Base-by-base conservation (phyloP, 495 filamentous ascomycete genomes). In the Aspergillus homomorphus region DNA sequence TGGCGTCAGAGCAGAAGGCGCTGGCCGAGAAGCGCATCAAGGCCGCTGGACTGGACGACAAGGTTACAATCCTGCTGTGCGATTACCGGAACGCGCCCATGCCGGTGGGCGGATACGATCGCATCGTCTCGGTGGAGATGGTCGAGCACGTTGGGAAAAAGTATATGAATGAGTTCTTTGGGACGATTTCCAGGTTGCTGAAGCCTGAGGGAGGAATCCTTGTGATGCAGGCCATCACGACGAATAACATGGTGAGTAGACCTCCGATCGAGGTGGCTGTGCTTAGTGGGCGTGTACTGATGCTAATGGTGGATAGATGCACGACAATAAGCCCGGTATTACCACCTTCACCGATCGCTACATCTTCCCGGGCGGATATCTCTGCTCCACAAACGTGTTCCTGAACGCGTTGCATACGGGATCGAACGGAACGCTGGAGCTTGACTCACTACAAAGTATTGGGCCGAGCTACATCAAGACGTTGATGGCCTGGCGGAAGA, bases 141-240 rank as follows among this genome's bases (percentile, higher is more conserved):
- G 69, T 90, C 26, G 87, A 90, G 69, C 87, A 86, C 6, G 88
- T 90, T 7, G 87, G 88, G 9, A 65, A 73, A 45, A 81, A 87
- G 62, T 89, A 80, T 59, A 63, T 90, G 22, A 74, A 80, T 16
- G 83, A 73, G 3, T 90, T 85, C 55, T 87, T 87, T 60, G 68
- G 66, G n/a, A 74, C 78, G 59, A 73, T 90, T 10, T 73, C 87
- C 59, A 66, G 68, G 53, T 62, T 89, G 49, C 64, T 90, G 45
- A 89, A 90, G 68, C 70, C 65, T 16, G 77, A 85, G 0, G 81
- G 82, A 3, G 87, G 87, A 0, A 82, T 90, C 42, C 82, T 84
- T 8, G 80, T 86, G 26, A 87, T 90, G 63, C 88, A 90, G 67
- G 88, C 87, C 56, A 90, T 90, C 58, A 89, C 87, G 14, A 89